Evolutionary conservation across 2,329 filamentous ascomycete species (phyloP).

Genomic region (Bipolaris bicolor): DNA sequence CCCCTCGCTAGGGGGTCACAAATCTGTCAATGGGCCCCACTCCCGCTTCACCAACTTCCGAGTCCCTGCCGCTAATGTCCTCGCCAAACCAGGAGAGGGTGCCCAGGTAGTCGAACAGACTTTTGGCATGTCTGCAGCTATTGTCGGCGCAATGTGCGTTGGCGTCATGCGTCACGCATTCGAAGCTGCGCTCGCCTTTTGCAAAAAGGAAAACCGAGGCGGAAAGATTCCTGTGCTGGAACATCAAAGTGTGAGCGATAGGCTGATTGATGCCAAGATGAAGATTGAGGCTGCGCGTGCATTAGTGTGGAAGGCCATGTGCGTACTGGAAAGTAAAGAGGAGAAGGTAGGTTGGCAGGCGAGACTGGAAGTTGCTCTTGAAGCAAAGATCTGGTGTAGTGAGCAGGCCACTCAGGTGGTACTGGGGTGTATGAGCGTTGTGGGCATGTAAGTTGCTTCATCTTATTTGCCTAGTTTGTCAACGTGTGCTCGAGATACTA

Average conservation of each 20-base stretch:
- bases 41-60: slow-evolving; percentile 56
- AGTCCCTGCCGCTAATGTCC: slow-evolving; percentile 56
- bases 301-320: slow-evolving; percentile 60
- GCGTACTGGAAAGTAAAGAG: slow-evolving; percentile 51
- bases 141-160: slow-evolving; percentile 62
- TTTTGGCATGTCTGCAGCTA: slow-evolving; percentile 55
- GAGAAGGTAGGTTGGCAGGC: slow-evolving; percentile 47
- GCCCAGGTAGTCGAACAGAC: slow-evolving; percentile 52
- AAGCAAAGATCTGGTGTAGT: slow-evolving; percentile 60
- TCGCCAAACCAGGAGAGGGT: slow-evolving; percentile 54
- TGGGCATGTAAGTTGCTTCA: slow-evolving; percentile 56
- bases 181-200: slow-evolving; percentile 59
- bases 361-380: slow-evolving; percentile 55
- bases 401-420: slow-evolving; percentile 58
- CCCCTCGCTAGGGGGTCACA: slow-evolving; percentile 55
- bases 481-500: background rate
- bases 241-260: slow-evolving; percentile 59
- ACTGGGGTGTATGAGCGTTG: slow-evolving; percentile 58
- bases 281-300: slow-evolving; percentile 57
- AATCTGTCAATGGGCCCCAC: slow-evolving; percentile 58
- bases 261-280: slow-evolving; percentile 61
- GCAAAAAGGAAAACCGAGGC: slow-evolving; percentile 55
- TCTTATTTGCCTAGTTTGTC: slow-evolving; percentile 15
- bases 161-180: slow-evolving; percentile 62
- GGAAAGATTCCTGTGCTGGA: slow-evolving; percentile 56